These are phyloP conservation scores for Vanderwaltozyma verrucispora DNA, from an alignment of 805 yeast genomes.

Conservation along the genomic window DNA sequence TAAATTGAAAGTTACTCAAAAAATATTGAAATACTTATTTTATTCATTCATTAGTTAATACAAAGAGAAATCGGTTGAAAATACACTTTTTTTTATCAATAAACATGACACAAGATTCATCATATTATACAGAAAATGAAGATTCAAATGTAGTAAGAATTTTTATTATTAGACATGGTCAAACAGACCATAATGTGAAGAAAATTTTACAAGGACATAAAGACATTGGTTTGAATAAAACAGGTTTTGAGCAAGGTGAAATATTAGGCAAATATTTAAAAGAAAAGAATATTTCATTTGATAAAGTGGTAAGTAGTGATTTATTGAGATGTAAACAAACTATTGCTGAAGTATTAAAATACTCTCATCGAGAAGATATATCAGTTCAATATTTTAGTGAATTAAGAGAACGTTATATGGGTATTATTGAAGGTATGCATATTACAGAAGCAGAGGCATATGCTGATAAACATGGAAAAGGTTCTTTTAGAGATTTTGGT, in stretches of 20 bases:
- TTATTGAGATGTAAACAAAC: slow-evolving; percentile 53
- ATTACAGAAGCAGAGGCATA: slow-evolving; percentile 48
- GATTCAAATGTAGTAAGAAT: slow-evolving; percentile 35
- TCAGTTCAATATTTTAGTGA: slow-evolving; percentile 30
- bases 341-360: slow-evolving; percentile 31
- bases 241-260: slow-evolving; percentile 52
- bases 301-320: slow-evolving; percentile 33
- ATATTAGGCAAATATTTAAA: slow-evolving; percentile 35
- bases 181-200: slow-evolving; percentile 59
- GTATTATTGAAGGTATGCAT: slow-evolving; percentile 66
- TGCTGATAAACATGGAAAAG: slow-evolving; percentile 44
- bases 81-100: too few species aligned
- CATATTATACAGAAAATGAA: slow-evolving; percentile 21
- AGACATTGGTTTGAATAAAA: slow-evolving; percentile 52
- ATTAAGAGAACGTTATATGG: slow-evolving; percentile 71
- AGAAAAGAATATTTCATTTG: slow-evolving; percentile 29
- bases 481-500: slow-evolving; percentile 52
- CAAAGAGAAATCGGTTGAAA: too few species aligned
- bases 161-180: slow-evolving; percentile 74
- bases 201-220: slow-evolving; percentile 72
- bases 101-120: slow-evolving; percentile 13
- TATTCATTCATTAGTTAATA: too few species aligned
- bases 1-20: too few species aligned
- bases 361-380: background rate
- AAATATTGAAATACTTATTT: too few species aligned